phyloP scores from a whole-genome alignment of 352 stramenopile species.

The Ophiocytium majus region DNA sequence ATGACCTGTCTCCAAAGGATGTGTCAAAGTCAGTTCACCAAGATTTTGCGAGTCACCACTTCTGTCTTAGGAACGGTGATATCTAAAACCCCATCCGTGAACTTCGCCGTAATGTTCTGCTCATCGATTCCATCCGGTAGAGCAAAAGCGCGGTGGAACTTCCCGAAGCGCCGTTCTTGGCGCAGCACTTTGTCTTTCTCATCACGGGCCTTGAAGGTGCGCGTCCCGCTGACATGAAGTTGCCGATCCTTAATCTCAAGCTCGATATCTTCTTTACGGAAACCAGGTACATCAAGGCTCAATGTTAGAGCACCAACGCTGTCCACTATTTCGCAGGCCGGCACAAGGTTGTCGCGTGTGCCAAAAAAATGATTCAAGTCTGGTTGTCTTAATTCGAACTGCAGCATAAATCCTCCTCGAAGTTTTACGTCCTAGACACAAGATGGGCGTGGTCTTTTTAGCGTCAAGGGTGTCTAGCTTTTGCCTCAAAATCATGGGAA shows the following conservation, averaged over 20 bases:
- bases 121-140: not conserved
- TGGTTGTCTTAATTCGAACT: constrained; percentile 1
- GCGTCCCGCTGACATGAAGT: not conserved
- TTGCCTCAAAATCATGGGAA: too few relatives aligned
- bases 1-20: not conserved
- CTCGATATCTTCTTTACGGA: constrained; percentile 4
- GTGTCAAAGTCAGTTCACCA: not conserved
- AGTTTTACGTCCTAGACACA: not conserved
- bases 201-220: not conserved
- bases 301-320: not conserved
- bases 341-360: not conserved
- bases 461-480: not conserved
- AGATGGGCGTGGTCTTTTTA: constrained; percentile 2
- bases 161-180: not conserved
- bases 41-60: too few relatives aligned
- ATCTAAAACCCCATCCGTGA: not conserved
- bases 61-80: not conserved
- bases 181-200: not conserved
- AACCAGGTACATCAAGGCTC: not conserved
- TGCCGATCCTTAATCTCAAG: not conserved
- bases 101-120: not conserved
- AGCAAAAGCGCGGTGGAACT: not conserved
- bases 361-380: too few relatives aligned
- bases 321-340: not conserved
- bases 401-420: not conserved